These are phyloP conservation scores for Begonia fuchsioides DNA, from an alignment of 306 rosid species.

Conservation along the genomic window DNA sequence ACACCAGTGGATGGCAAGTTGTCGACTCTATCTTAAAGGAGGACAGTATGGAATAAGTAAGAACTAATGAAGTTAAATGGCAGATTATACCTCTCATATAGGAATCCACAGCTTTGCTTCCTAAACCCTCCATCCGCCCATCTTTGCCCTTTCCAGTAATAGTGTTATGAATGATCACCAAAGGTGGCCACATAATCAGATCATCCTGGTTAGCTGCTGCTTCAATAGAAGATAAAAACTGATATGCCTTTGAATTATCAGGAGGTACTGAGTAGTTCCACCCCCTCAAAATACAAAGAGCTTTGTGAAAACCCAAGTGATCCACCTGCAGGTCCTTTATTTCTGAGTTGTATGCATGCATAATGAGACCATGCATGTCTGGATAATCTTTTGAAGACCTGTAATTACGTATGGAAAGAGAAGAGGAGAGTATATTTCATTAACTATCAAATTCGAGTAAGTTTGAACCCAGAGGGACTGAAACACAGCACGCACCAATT, in stretches of 20 bases:
- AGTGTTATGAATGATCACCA: constrained; percentile 28
- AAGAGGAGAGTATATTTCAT: constrained; percentile 48
- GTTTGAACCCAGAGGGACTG: constrained; percentile 22
- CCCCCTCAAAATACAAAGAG: constrained; percentile 33
- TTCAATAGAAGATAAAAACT: constrained; percentile 18
- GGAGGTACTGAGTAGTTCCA: constrained; percentile 18
- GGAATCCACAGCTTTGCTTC: constrained; percentile 91
- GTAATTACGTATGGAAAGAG: constrained; percentile 61
- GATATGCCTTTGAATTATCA: constrained; percentile 17
- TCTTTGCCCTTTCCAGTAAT: constrained; percentile 20
- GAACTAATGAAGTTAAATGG: constrained; percentile 21
- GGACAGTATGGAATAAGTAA: constrained; percentile 19
- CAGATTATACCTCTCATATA: constrained; percentile 68
- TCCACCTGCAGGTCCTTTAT: constrained; percentile 46
- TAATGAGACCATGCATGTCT: constrained; percentile 77
- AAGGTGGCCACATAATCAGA: constrained; percentile 31
- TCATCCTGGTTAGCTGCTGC: constrained; percentile 22
- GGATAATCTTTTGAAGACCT: constrained; percentile 91
- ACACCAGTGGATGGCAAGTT: no score
- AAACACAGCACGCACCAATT: constrained; percentile 18
- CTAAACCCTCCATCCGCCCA: constrained; percentile 98
- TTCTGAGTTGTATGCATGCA: constrained; percentile 83
- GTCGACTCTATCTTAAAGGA: constrained; percentile 6
- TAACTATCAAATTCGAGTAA: constrained; percentile 13
- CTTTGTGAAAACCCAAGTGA: constrained; percentile 36